Evolutionary conservation across 139 green algal genomes (phyloP).

Genomic region (Volvox reticuliferus): DNA sequence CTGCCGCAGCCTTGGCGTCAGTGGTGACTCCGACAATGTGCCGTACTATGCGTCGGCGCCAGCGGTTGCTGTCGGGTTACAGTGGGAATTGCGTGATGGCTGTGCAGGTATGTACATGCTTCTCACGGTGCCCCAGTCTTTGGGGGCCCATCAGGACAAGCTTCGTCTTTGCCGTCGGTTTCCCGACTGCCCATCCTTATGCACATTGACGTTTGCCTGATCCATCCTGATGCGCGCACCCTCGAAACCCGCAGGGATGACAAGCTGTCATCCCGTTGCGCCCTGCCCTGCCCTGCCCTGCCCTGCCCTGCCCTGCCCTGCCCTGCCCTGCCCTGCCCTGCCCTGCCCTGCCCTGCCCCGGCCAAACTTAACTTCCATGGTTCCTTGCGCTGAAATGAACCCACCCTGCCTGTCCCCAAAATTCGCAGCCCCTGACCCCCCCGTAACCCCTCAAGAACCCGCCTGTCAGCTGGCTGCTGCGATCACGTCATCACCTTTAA

Average conservation of each 20-base stretch:
- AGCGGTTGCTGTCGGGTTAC: constrained; percentile 34
- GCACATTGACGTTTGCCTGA: too few relatives aligned
- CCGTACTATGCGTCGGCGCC: neutral
- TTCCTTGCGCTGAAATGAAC: neutral
- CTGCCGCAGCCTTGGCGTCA: neutral
- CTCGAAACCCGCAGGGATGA: too few relatives aligned
- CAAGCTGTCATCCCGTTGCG: too few relatives aligned
- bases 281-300: too few relatives aligned
- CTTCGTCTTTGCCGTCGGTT: too few relatives aligned
- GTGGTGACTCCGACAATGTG: neutral
- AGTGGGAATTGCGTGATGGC: constrained; percentile 24
- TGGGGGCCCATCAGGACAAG: too few relatives aligned
- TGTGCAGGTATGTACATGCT: neutral
- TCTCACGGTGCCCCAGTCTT: too few relatives aligned
- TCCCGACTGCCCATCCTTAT: neutral
- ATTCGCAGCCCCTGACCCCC: neutral
- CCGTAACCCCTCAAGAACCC: neutral
- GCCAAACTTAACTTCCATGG: neutral
- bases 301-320: neutral
- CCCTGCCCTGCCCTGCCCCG: too few relatives aligned
- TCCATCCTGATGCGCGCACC: too few relatives aligned
- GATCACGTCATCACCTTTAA: too few relatives aligned
- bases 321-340: neutral
- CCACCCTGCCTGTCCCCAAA: neutral
- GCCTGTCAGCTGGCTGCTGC: neutral